Base-by-base conservation (phyloP, 179 eudicot species). In the Spergularia azorica region DNA sequence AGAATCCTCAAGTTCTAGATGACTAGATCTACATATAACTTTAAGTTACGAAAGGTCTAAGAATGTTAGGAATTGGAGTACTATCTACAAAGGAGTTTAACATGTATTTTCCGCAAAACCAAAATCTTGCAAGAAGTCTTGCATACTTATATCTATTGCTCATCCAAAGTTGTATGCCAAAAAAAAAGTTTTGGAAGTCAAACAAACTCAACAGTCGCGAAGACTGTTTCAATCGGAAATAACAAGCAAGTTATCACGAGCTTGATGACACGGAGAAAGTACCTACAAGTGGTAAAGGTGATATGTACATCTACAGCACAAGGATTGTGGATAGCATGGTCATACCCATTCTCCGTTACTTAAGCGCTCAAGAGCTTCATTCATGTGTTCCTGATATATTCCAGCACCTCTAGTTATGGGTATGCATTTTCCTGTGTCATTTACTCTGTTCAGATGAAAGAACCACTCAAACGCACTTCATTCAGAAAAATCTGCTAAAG, bases 371-470 rank as follows among this genome's bases (percentile, higher is more conserved):
- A 95, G 89, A 78, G 98, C 97, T 85, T 95, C 98, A 58, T 88
- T 87, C 98, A 95, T 95, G 86, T 93, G 90, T 60, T 91, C 91
- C 80, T 95, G 97, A 85, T 93, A 93, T 36, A 95, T 89, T 72
- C 98, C 98, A 74, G 90, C 98, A 43, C 95, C 97, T 76, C 97
- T 91, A 8, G 88, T 91, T 75, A 95, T 88, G 17, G 97, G 98
- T 81, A 95, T 95, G 79, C 98, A 95, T 91, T 95, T 93, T 73
- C 98, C 98, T 92, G 98, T 80, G 57, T 62, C 80, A 77, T 80
- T 26, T 43, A 79, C 61, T 74, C 64, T 54, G 61, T 70, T 70
- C 62, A 86, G 76, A 77, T 73, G 80, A 69, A 21, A 80, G 50
- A 61, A 60, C 62, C 60, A 67, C 63, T 74, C 74, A 70, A 76